phyloP scores from a whole-genome alignment of 257 asterid species.

The Echites panduratus region DNA sequence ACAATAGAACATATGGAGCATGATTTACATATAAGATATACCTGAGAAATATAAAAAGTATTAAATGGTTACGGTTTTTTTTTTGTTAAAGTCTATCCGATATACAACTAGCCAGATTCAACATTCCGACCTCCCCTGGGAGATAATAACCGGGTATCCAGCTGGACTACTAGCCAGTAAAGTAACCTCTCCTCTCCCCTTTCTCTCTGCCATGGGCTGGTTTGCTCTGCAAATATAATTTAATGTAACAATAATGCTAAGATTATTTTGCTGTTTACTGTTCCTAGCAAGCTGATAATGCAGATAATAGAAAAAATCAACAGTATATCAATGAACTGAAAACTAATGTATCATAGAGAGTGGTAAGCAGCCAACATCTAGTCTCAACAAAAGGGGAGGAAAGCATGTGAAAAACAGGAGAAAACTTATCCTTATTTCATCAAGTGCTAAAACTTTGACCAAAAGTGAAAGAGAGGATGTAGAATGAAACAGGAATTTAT shows the following conservation, averaged over 20 bases:
- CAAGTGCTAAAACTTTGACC: too few relatives aligned
- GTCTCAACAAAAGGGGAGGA: not conserved
- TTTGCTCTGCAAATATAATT: not conserved
- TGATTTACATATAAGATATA: not conserved
- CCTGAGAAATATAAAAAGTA: not conserved
- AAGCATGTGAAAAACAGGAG: not conserved
- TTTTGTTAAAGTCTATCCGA: too few relatives aligned
- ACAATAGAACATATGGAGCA: not conserved
- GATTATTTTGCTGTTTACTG: not conserved
- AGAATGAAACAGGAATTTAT: too few relatives aligned
- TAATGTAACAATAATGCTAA: not conserved
- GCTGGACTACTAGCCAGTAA: too few relatives aligned
- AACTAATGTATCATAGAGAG: too few relatives aligned
- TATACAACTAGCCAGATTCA: too few relatives aligned
- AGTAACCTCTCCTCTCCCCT: not conserved
- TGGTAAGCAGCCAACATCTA: not conserved
- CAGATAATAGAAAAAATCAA: not conserved
- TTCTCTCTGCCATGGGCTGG: not conserved
- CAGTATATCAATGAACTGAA: not conserved
- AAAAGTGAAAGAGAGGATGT: too few relatives aligned
- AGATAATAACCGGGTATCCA: too few relatives aligned
- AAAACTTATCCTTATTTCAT: not conserved
- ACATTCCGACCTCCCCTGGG: too few relatives aligned
- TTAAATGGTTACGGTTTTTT: not conserved
- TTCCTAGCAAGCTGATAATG: not conserved